phyloP scores from a whole-genome alignment of 768 basidiomycete genomes.

The Trametes cingulata region DNA sequence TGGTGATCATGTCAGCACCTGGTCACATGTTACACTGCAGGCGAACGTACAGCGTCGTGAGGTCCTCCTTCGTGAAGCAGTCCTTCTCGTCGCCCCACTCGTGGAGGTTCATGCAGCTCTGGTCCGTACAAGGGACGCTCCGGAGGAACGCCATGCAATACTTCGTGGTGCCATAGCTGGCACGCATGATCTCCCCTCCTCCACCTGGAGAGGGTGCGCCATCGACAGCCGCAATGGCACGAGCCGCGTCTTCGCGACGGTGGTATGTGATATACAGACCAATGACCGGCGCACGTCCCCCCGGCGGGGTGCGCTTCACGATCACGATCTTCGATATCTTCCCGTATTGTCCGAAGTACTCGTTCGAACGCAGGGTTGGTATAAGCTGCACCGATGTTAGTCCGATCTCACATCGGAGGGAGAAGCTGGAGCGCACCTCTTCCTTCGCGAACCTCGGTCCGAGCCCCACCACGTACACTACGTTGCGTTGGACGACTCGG shows the following conservation, averaged over 20 bases:
- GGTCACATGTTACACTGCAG: no score
- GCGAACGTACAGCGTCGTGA: constrained; percentile 79
- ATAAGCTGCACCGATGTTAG: constrained; percentile 56
- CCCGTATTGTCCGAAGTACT: constrained; percentile 98
- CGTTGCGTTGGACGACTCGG: constrained; percentile 94
- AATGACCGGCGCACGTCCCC: constrained; percentile 70
- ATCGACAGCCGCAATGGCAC: constrained; percentile 91
- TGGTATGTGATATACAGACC: constrained; percentile 98
- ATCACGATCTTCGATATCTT: constrained; percentile 96
- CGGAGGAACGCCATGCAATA: constrained; percentile 97
- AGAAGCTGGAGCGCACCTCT: constrained; percentile 62
- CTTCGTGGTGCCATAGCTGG: constrained; percentile 94
- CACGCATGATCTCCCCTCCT: constrained; percentile 85
- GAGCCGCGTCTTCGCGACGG: constrained; percentile 90
- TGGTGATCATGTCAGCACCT: constrained; percentile 30
- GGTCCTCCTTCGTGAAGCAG: constrained; percentile 95
- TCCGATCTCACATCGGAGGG: constrained; percentile 13
- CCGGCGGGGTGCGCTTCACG: constrained; percentile 82
- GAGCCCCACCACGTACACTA: constrained; percentile 95
- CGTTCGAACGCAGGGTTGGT: constrained; percentile 87
- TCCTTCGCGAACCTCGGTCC: constrained; percentile 94
- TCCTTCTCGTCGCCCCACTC: constrained; percentile 99
- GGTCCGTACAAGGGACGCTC: constrained; percentile 78
- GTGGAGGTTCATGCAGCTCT: constrained; percentile 91
- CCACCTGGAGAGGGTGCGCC: constrained; percentile 90